Evolutionary conservation across 129 eudicot genomes (phyloP).

Genomic region (Solidago caesia): DNA sequence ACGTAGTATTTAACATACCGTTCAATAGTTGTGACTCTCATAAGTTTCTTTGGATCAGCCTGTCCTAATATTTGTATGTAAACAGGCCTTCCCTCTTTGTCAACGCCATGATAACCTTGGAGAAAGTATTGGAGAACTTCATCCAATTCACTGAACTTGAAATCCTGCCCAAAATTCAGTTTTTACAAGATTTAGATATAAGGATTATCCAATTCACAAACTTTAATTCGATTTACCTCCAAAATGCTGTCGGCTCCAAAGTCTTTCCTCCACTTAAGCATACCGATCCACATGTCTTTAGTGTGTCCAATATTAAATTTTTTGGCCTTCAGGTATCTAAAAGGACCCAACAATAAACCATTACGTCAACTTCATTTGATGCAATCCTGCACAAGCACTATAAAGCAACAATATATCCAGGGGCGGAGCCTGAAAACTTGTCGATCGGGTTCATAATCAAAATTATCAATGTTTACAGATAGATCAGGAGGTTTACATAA

Average conservation of each 20-base stretch:
- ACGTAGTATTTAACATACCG: slow-evolving; percentile 75
- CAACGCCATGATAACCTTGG: slow-evolving; percentile 83
- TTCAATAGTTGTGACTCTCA: slow-evolving; percentile 67
- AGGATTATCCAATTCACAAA: not conserved
- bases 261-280: slow-evolving; percentile 89
- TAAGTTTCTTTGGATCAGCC: slow-evolving; percentile 61
- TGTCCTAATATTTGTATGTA: slow-evolving; percentile 75
- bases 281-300: slow-evolving; percentile 78
- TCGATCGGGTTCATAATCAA: not conserved
- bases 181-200: not conserved
- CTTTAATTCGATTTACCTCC: slow-evolving; percentile 43
- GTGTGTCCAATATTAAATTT: slow-evolving; percentile 66
- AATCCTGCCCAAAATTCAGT: slow-evolving; percentile 43
- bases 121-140: slow-evolving; percentile 59
- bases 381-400: no score
- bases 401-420: no score
- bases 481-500: no score
- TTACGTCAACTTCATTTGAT: no score
- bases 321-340: slow-evolving; percentile 76
- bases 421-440: no score
- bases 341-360: slow-evolving; percentile 3
- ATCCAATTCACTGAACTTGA: slow-evolving; percentile 50
- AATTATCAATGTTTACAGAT: not conserved
- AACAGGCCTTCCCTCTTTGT: slow-evolving; percentile 71
- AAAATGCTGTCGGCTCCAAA: slow-evolving; percentile 74